These are phyloP conservation scores for Grammothele lineata DNA, from an alignment of 768 basidiomycete species.

Conservation along the genomic window DNA sequence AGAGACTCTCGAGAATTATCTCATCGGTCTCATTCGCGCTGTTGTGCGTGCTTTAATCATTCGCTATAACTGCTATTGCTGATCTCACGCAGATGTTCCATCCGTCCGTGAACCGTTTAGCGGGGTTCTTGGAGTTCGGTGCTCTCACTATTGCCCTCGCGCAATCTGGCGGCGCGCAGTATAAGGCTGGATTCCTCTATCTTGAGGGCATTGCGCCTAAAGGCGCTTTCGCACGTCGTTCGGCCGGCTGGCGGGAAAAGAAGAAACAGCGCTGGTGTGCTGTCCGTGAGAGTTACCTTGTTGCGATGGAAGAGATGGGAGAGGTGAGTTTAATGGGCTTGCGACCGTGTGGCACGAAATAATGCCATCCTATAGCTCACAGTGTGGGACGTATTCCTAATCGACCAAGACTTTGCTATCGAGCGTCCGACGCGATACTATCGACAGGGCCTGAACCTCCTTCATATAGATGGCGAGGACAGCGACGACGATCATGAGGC, in stretches of 20 bases:
- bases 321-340: constrained; percentile 53
- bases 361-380: constrained; percentile 42
- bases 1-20: constrained; percentile 80
- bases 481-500: constrained; percentile 20
- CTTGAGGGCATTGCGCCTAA: constrained; percentile 51
- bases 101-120: constrained; percentile 84
- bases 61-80: neutral
- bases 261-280: constrained; percentile 85
- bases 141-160: constrained; percentile 81
- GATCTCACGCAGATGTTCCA: constrained; percentile 80
- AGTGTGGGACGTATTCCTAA: constrained; percentile 91
- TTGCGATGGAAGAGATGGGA: constrained; percentile 82
- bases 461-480: constrained; percentile 34
- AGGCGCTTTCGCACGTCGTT: constrained; percentile 32
- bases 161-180: constrained; percentile 77
- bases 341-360: no score
- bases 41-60: constrained; percentile 49
- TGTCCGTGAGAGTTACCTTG: constrained; percentile 87
- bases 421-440: constrained; percentile 89
- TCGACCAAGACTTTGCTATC: constrained; percentile 86
- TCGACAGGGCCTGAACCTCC: constrained; percentile 74
- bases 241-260: constrained; percentile 65
- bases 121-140: constrained; percentile 89
- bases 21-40: constrained; percentile 81
- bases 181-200: constrained; percentile 83